Percentiles rank a stretch among this genome's conserved stretches.
Evolutionary conservation across 345 rosid genomes (phyloP).

Genomic region (Arabidopsis suecica): DNA sequence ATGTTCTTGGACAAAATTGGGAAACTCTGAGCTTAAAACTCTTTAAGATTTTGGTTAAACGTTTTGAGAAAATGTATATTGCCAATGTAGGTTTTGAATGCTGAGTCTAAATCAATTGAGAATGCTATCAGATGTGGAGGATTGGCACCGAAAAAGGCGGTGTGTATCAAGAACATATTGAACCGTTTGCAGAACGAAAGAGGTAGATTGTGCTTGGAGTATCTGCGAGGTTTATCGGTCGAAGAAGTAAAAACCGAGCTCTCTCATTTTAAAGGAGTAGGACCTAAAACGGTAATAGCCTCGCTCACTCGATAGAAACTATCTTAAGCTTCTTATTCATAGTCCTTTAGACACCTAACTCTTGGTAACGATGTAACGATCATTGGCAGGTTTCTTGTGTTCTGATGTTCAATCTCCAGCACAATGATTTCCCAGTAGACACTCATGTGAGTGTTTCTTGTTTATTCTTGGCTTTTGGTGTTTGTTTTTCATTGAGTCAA

Average conservation of each 20-base stretch:
- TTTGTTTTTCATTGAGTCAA: background rate
- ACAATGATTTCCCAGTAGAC: conserved; percentile 93
- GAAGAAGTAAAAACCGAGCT: conserved; percentile 81
- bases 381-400: conserved; percentile 79
- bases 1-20: background rate
- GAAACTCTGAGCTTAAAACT: conserved; percentile 18
- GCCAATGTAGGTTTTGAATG: conserved; percentile 65
- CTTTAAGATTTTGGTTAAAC: background rate
- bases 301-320: background rate
- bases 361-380: background rate
- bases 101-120: conserved; percentile 66
- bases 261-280: conserved; percentile 77
- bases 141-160: conserved; percentile 78
- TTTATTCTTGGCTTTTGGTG: background rate
- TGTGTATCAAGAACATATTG: conserved; percentile 75
- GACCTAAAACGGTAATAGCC: conserved; percentile 75
- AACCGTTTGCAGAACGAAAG: conserved; percentile 60
- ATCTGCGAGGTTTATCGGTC: conserved; percentile 63
- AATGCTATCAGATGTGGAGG: conserved; percentile 89
- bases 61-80: background rate
- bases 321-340: background rate
- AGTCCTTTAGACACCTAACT: background rate
- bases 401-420: conserved; percentile 85
- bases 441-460: conserved; percentile 73
- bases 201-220: conserved; percentile 82